phyloP scores from a whole-genome alignment of 2,329 filamentous ascomycete genomes.

The Alternaria metachromatica region DNA sequence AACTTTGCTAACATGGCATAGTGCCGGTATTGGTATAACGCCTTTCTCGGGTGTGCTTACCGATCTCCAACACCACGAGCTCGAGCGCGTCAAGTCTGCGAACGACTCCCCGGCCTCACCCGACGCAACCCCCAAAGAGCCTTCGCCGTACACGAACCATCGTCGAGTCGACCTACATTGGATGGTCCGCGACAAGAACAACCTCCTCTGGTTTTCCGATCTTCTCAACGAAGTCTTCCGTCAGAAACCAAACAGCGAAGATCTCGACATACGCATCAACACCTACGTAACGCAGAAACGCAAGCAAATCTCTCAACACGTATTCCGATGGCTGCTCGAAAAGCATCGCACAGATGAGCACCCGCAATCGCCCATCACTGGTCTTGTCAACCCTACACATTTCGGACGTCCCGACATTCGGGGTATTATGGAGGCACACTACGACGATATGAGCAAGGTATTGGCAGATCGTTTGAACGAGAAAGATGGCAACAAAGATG shows the following conservation, averaged over 20 bases:
- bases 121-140: constrained; percentile 8
- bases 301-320: constrained; percentile 60
- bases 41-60: constrained; percentile 65
- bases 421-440: constrained; percentile 61
- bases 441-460: constrained; percentile 58
- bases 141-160: constrained; percentile 47
- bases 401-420: constrained; percentile 64
- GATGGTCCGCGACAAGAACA: constrained; percentile 65
- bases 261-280: constrained; percentile 62
- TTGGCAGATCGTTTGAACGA: constrained; percentile 28
- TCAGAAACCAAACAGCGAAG: constrained; percentile 41
- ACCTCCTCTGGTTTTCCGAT: constrained; percentile 64
- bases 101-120: constrained; percentile 17
- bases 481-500: constrained; percentile 21
- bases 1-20: constrained; percentile 5
- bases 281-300: constrained; percentile 65
- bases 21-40: constrained; percentile 64
- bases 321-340: constrained; percentile 65
- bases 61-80: constrained; percentile 58
- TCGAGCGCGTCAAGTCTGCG: constrained; percentile 37
- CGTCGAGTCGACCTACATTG: constrained; percentile 66
- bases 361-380: constrained; percentile 62
- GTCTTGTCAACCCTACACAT: constrained; percentile 60
- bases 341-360: constrained; percentile 60
- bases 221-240: constrained; percentile 57